Evolutionary conservation across 73 alveolate genomes (phyloP).

Genomic region (Halteria grandinella): DNA sequence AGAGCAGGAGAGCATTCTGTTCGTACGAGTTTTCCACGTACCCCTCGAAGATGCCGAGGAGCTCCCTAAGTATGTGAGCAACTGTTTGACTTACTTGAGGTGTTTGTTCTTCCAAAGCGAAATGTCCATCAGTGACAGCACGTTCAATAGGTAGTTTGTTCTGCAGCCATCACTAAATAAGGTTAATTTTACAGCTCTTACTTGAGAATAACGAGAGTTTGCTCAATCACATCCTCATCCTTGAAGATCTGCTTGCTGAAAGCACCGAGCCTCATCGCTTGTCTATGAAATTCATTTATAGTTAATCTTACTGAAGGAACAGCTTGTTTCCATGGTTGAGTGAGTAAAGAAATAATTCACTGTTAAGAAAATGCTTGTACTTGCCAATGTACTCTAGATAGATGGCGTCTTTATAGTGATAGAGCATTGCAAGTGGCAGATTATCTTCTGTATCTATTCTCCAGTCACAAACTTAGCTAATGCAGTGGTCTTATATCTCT

Average conservation of each 20-base stretch:
- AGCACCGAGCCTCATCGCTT: constrained; percentile 45
- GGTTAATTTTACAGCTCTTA: neutral
- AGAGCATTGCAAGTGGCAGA: constrained; percentile 22
- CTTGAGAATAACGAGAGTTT: constrained; percentile 29
- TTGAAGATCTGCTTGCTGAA: constrained; percentile 43
- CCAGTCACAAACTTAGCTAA: neutral
- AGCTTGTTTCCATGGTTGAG: constrained; percentile 44
- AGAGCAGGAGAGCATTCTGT: constrained; percentile 11
- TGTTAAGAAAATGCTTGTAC: constrained; percentile 29
- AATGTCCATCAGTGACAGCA: constrained; percentile 40
- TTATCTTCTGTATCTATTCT: constrained; percentile 29
- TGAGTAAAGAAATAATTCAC: constrained; percentile 31
- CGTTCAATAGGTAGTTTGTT: constrained; percentile 36
- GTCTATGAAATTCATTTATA: constrained; percentile 6
- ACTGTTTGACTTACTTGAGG: constrained; percentile 18
- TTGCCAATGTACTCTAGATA: constrained; percentile 45
- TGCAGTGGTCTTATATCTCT: too few species aligned
- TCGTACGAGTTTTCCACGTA: constrained; percentile 32
- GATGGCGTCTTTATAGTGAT: constrained; percentile 25
- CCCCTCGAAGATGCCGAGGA: constrained; percentile 20
- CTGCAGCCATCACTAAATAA: constrained; percentile 41
- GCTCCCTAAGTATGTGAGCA: neutral
- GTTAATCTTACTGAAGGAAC: constrained; percentile 32
- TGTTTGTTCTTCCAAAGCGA: constrained; percentile 53
- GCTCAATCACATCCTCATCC: constrained; percentile 34